Percentiles rank a stretch among this genome's conserved stretches.
Evolutionary conservation across 805 yeast species (phyloP).

Genomic region (Jamesozyma hellenica): DNA sequence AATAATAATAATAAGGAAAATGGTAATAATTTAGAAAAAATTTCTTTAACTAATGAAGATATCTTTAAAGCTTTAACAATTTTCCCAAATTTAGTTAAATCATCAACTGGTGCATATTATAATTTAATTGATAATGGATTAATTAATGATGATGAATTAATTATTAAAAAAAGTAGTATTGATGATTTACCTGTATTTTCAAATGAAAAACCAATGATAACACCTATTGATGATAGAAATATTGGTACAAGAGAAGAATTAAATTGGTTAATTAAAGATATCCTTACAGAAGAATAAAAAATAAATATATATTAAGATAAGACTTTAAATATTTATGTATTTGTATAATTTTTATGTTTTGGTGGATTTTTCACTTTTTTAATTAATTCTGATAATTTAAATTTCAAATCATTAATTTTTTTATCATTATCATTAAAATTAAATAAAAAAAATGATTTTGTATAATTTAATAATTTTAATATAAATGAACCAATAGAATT

Average conservation of each 20-base stretch:
- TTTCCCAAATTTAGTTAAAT: slow-evolving; percentile 59
- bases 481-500: slow-evolving; percentile 22
- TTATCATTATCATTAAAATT: slow-evolving; percentile 15
- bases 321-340: neutral
- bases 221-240: slow-evolving; percentile 30
- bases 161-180: slow-evolving; percentile 24
- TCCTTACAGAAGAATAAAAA: slow-evolving; percentile 36
- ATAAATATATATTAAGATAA: too few relatives aligned
- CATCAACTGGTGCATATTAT: slow-evolving; percentile 42
- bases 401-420: neutral
- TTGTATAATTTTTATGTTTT: neutral
- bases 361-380: slow-evolving; percentile 4
- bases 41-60: slow-evolving; percentile 52
- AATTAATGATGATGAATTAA: slow-evolving; percentile 45
- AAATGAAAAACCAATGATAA: slow-evolving; percentile 26
- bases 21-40: slow-evolving; percentile 8
- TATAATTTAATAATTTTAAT: slow-evolving; percentile 24
- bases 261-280: slow-evolving; percentile 61
- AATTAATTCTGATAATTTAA: slow-evolving; percentile 12
- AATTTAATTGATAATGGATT: slow-evolving; percentile 41
- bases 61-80: slow-evolving; percentile 52
- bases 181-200: slow-evolving; percentile 28
- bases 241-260: slow-evolving; percentile 58
- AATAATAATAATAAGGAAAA: slow-evolving; percentile 5
- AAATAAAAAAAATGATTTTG: slow-evolving; percentile 31